Evolutionary conservation across 2,329 filamentous ascomycete species (phyloP).

Genomic region (Colletotrichum sp.): DNA sequence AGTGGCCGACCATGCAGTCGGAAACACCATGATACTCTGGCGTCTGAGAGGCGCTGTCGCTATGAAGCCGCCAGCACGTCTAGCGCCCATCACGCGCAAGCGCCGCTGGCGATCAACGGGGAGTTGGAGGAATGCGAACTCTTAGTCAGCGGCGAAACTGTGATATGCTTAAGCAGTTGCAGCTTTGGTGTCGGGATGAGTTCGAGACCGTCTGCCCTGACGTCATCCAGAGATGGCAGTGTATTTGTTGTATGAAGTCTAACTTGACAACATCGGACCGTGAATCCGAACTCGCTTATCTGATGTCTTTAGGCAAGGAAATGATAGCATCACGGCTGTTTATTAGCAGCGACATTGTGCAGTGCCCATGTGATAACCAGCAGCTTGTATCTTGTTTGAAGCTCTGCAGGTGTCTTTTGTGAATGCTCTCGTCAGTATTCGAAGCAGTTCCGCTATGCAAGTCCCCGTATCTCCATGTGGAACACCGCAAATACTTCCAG

Average conservation of each 20-base stretch:
- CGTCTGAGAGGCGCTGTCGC: not conserved
- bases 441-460: not conserved
- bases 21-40: not conserved
- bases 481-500: not conserved
- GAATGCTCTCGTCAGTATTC: not conserved
- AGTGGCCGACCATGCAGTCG: not conserved
- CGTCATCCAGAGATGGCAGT: not conserved
- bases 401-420: not conserved
- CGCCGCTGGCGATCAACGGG: not conserved
- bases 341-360: not conserved
- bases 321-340: not conserved
- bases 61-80: not conserved
- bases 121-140: not conserved
- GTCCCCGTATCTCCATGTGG: not conserved
- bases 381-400: not conserved
- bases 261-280: not conserved
- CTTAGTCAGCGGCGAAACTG: not conserved
- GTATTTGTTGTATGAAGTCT: not conserved
- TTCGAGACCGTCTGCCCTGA: not conserved
- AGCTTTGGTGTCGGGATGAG: not conserved
- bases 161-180: not conserved
- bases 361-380: not conserved
- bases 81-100: not conserved
- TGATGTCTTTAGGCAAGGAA: not conserved
- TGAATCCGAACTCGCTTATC: not conserved